Evolutionary conservation across 2,329 filamentous ascomycete genomes (phyloP), one percentile per base, ranked within the genome.

Genomic region (Trematosphaeria pertusa): DNA sequence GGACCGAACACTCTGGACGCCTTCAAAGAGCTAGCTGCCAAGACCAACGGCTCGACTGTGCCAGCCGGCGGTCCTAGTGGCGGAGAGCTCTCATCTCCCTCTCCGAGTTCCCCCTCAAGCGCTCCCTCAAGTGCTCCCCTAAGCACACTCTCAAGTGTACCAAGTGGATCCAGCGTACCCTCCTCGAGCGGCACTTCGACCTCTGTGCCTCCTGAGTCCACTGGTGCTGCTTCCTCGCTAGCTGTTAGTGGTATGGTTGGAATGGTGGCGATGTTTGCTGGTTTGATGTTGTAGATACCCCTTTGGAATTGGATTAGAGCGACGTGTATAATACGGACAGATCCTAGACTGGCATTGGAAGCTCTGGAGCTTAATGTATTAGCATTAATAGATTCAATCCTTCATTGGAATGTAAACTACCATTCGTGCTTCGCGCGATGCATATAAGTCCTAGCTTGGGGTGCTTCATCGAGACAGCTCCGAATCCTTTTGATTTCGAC

Each of bases 1-100:
- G 46, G 54, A 4, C 48, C 48, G 20, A 58, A 59, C 32, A 56
- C 47, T 10, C 56, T 62, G 33, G 46, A 53, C 28, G 56, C 58
- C 6, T 62, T 56, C 51, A 49, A 43, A 11, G 20, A 32, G 20
- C 40, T 41, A 15, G 56, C 58, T 6, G 28, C 24, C 6, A 49
- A 54, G 21, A 58, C 50, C 4, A 55, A 52, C 24, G 43, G 43
- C 15, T 53, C 50, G 26, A 52, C 47, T 22, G 33, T 38, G 4
- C 56, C 57, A 2, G 6, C 28, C 18, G 26, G 22, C n/a, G 42
- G 39, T n/a, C 26, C 34, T 36, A 38, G 33, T 28, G 52, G 50
- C n/a, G 55, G 55, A 11, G 12, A 46, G 15, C n/a, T 50, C 36
- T n/a, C 35, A 18, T 32, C 14, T 19, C 20, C 20, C 20, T 11